These are phyloP conservation scores for Penium margaritaceum DNA, from an alignment of 139 green algal species.

Conservation along the genomic window DNA sequence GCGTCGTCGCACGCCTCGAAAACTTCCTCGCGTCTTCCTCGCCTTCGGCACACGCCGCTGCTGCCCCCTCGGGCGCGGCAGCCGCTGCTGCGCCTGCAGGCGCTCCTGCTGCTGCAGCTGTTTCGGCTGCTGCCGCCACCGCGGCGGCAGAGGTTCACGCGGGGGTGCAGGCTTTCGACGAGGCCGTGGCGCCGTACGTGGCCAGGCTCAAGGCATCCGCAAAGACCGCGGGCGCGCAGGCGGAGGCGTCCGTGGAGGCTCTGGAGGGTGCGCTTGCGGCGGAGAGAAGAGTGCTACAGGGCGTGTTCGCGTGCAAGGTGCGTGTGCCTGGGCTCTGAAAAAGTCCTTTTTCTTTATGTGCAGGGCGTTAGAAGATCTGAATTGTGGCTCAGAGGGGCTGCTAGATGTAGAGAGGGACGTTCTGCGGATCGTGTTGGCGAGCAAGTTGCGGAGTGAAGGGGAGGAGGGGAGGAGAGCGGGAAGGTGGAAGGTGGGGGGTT, in stretches of 20 bases:
- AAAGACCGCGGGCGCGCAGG: conserved; percentile 21
- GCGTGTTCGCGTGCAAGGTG: conserved; percentile 36
- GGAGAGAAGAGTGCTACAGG: conserved; percentile 22
- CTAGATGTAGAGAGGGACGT: neutral
- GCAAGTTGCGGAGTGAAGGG: neutral
- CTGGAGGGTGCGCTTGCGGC: conserved; percentile 26
- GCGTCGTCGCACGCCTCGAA: too few relatives aligned
- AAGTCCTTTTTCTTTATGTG: neutral
- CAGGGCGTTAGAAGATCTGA: neutral
- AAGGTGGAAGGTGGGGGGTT: too few relatives aligned
- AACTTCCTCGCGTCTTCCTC: too few relatives aligned
- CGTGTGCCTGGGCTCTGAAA: neutral
- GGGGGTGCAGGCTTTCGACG: conserved; percentile 37
- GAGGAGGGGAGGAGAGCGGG: too few relatives aligned
- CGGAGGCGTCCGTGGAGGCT: conserved; percentile 18
- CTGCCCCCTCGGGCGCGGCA: too few relatives aligned
- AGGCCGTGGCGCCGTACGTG: conserved; percentile 19
- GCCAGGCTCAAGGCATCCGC: conserved; percentile 7
- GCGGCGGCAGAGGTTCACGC: neutral
- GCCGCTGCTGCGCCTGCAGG: too few relatives aligned
- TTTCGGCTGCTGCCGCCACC: neutral
- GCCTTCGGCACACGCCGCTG: too few relatives aligned
- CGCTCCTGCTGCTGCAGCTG: too few relatives aligned
- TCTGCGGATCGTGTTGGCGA: neutral
- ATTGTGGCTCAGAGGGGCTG: neutral